Evolutionary conservation across 805 yeast species (phyloP), one percentile per base, ranked within the genome.

Genomic region (Candida ulmi): DNA sequence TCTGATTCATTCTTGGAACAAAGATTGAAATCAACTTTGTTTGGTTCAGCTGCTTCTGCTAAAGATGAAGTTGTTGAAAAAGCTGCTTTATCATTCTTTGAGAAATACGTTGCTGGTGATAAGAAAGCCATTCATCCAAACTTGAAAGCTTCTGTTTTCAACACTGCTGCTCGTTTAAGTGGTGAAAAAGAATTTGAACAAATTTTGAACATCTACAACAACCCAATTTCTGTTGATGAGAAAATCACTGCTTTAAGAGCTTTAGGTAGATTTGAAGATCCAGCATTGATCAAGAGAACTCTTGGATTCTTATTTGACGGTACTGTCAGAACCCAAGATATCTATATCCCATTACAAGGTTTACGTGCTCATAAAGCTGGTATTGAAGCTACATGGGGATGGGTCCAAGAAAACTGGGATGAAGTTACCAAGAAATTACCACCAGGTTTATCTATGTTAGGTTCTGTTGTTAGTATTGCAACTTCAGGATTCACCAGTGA

Each of bases 341-440:
- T 83, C 39, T 78, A 78, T 63, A 72, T 78, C 48, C 95, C 95
- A 47, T 70, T 91, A 77, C 75, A 67, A 44, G 90, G 93, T 32
- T 66, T 87, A 67, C 69, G 83, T 52, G 55, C 74, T 13, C 79
- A 78, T 52, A 70, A 65, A 38, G 69, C 66, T 32, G 95, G 96
- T 66, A 68, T 83, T 42, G 76, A 76, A 48, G 73, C 77, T 11
- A 63, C 82, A 48, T 90, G 90, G 87, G 40, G 54, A 15, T 91
- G 96, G 95, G 55, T 78, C 50, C 71, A 73, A 52, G 53, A 43
- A 12, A 80, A 90, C 62, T 91, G 95, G 91, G 88, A 78, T 41
- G 72, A 67, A 33, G 57, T 91, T 44, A 63, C 65, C 51, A 71
- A 76, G 58, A 67, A 72, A 54, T 73, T 88, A 57, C 96, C 97